Evolutionary conservation across 495 filamentous ascomycete species (phyloP).

Genomic region (Aspergillus mulundensis): DNA sequence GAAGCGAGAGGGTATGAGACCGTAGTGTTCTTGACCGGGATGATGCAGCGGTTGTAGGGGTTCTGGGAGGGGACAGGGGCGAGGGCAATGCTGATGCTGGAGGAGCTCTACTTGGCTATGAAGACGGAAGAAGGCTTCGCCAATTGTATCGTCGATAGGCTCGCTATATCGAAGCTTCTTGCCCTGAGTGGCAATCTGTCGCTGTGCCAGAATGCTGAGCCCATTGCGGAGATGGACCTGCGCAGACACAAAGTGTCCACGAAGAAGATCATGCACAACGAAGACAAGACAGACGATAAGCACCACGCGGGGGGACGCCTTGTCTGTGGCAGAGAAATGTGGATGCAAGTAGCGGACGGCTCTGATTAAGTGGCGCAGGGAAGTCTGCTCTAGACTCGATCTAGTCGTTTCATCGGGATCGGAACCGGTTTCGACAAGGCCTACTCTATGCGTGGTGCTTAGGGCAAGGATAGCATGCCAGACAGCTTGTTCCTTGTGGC

Average conservation of each 20-base stretch:
- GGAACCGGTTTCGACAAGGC: conserved; percentile 20
- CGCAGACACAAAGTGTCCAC: conserved; percentile 38
- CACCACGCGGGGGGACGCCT: conserved; percentile 24
- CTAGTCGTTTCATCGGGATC: background rate
- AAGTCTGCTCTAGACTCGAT: background rate
- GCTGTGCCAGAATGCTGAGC: background rate
- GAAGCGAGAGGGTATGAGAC: background rate
- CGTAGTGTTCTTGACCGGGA: too few species aligned
- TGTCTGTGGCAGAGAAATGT: conserved; percentile 14
- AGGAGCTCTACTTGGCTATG: conserved; percentile 5
- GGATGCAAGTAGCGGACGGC: background rate
- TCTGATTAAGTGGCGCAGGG: background rate
- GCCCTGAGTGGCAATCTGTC: background rate
- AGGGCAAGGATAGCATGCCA: conserved; percentile 63
- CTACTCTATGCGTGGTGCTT: conserved; percentile 57
- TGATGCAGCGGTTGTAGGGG: background rate
- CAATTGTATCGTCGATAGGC: background rate
- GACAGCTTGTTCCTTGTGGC: conserved; percentile 57
- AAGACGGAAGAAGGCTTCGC: conserved; percentile 1
- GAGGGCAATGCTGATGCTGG: background rate
- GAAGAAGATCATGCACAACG: conserved; percentile 47
- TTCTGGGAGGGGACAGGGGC: background rate
- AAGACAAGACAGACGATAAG: conserved; percentile 49
- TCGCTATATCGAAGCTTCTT: background rate
- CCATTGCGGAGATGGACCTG: conserved; percentile 46